Evolutionary conservation across 2,329 filamentous ascomycete genomes (phyloP).

Genomic region (Ciborinia camelliae): DNA sequence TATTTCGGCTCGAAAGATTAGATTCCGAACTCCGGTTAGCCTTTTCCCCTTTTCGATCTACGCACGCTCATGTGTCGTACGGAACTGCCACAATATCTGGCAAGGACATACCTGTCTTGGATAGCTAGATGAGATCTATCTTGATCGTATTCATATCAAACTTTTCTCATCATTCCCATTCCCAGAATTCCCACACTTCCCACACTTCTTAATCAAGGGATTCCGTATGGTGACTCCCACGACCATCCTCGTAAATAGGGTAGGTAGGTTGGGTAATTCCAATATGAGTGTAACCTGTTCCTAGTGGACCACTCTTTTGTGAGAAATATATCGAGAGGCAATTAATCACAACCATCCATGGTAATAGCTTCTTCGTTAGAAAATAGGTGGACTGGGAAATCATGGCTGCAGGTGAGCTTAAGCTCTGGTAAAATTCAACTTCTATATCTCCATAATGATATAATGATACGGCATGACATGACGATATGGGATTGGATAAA

Average conservation of each 20-base stretch:
- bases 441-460: background rate
- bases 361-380: background rate
- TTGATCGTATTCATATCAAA: background rate
- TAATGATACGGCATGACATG: background rate
- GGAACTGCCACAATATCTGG: constrained; percentile 5
- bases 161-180: background rate
- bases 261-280: too few species aligned
- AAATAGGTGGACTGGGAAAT: background rate
- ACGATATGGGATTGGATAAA: background rate
- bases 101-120: constrained; percentile 4
- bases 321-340: background rate
- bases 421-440: background rate
- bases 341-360: constrained; percentile 10
- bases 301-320: background rate
- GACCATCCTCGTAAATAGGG: constrained; percentile 5
- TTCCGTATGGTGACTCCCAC: constrained; percentile 5
- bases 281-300: background rate
- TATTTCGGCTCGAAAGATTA: background rate
- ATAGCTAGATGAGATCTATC: background rate
- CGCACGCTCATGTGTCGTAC: background rate
- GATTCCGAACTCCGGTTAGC: background rate
- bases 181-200: background rate
- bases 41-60: background rate
- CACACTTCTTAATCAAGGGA: background rate
- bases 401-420: constrained; percentile 6